Evolutionary conservation across 225 moss, liverwort and hornwort genomes (phyloP), one percentile per base, ranked within the genome.

Genomic region (Pseudoscleropodium purum): DNA sequence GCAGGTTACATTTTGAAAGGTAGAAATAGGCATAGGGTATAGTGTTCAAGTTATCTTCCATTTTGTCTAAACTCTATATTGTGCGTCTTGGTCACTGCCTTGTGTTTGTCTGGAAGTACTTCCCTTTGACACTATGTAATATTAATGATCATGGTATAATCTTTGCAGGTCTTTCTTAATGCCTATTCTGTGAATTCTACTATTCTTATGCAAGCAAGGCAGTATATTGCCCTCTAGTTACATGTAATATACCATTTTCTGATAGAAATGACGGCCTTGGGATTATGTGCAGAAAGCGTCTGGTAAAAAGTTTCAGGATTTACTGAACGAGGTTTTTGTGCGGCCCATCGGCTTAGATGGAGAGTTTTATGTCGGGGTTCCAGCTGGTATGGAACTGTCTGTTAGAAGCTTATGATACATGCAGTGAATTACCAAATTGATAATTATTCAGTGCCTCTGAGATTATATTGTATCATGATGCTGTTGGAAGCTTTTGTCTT

Each of bases 301-400:
- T n/a, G 96, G 96, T 63, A 94, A 81, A 86, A 92, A 90, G 72
- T 99, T 97, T 80, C 97, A 99, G 91, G 95, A 95, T 30, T 89
- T 99, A 79, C 80, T 99, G 91, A 94, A 96, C 82, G 95, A 96
- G 64, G 95, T 89, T 76, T 88, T 99, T 49, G 96, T 97, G 61
- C 64, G 83, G 72, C 94, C 96, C 76, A 81, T 97, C 88, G 91
- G 95, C 45, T 94, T 97, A 83, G 83, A 95, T 75, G 98, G 98
- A 84, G 98, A 99, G 80, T 99, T 97, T 89, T 99, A 97, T 88
- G 90, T 99, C 76, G 98, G 98, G 54, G 82, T 99, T 84, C 92
- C 96, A 62, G 96, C 98, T 91, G 98, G 98, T 98, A 95, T 86
- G 69, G 9, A 66, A 21, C 76, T 86, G 65, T 86, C 23, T 79